Base-by-base conservation (phyloP, 192 early-diverging fungal species). In the Rhizophagus clarus region DNA sequence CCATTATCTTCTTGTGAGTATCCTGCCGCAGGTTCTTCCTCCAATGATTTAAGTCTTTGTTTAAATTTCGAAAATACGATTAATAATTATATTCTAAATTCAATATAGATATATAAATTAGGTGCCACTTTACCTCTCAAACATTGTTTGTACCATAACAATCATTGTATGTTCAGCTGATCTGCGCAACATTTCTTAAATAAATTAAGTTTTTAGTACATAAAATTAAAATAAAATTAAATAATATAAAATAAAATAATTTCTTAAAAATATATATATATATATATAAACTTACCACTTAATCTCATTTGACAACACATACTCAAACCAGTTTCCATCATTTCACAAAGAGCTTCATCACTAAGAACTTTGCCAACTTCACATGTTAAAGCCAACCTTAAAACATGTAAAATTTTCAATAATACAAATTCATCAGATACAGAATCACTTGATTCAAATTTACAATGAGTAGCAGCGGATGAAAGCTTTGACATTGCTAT, bases 311-410 rank as follows among this genome's bases (percentile, higher is more conserved):
- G 97, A 83, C 97, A 98, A 83, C 95, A 95, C 95, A 99, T 97
- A 82, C 95, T 96, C 72, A 99, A 91, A 20, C 94, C 96, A 26
- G 96, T 96, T 87, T 99, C 98, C 83, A 98, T 95, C 90, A 98
- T 97, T 80, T 96, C 96, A 83, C 98, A 99, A 17, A 98, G 91
- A 17, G 93, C 92, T 82, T 96, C 96, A 83, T 99, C 97, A 69
- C 93, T 93, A 37, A 99, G 82, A 4, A 85, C 84, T 40, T 81
- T 73, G 64, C 94, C 90, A 80, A 92, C 90, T 74, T 90, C 82
- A 81, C 94, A 96, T 72, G 88, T 90, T 56, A 96, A 85, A 8
- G 95, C 89, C 62, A 92, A 89, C 64, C 93, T 86, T 31, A 97
- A 83, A 12, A 99, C 88, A 31, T 92, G 89, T 31, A 99, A 88